Conservation (phyloP, 2,329 filamentous ascomycete genomes). For the Chaetomiaceae sp. region DNA sequence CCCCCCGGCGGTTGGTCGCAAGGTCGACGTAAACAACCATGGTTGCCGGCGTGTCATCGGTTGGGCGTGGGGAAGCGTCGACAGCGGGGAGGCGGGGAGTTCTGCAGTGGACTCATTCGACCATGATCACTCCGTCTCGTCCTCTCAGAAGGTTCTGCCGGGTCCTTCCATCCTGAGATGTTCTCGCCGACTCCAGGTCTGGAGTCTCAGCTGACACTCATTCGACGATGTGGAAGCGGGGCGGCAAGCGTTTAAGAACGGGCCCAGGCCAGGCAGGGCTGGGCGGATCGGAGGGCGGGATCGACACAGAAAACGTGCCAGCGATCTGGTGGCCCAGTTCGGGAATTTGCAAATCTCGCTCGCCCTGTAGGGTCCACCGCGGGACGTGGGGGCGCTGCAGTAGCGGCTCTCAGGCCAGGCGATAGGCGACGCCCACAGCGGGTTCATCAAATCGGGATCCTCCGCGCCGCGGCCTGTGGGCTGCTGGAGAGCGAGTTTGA, state of each 20-base stretch:
- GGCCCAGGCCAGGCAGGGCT: neutral
- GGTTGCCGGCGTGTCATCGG: neutral
- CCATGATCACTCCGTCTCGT: neutral
- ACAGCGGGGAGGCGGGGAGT: neutral
- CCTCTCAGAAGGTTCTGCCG: neutral
- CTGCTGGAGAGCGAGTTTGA: slow-evolving; percentile 2
- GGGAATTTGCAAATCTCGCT: slow-evolving; percentile 15
- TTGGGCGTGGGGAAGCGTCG: neutral
- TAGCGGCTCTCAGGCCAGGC: neutral
- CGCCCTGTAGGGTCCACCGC: neutral
- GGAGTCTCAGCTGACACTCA: no score
- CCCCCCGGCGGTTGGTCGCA: slow-evolving; percentile 14
- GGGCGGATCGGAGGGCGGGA: neutral
- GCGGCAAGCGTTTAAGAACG: neutral
- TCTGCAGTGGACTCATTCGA: neutral
- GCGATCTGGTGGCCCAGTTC: neutral
- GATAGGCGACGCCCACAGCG: neutral
- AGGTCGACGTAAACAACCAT: slow-evolving; percentile 16
- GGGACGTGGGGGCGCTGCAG: neutral
- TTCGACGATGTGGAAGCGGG: neutral
- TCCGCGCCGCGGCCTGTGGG: slow-evolving; percentile 1
- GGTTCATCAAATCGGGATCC: slow-evolving; percentile 13
- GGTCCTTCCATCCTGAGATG: neutral
- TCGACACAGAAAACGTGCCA: neutral
- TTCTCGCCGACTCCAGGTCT: neutral